Evolutionary conservation across 163 green algal species (phyloP).

Genomic region (Scenedesmus sp.): DNA sequence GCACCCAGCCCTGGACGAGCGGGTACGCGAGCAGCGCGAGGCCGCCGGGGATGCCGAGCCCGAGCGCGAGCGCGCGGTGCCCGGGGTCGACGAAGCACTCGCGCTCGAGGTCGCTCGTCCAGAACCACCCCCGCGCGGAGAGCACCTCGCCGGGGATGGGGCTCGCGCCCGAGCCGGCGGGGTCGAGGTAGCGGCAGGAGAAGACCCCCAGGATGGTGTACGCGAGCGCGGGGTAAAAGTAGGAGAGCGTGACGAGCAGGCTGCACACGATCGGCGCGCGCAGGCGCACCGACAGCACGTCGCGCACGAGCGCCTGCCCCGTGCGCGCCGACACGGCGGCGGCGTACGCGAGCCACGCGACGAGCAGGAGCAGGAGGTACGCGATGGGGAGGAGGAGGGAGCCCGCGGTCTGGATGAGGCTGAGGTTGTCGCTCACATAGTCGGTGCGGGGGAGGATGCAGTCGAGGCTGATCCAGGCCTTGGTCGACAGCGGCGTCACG

Average conservation of each 20-base stretch:
- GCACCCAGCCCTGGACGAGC: constrained; percentile 3
- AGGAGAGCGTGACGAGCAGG: constrained; percentile 22
- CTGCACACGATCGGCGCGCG: constrained; percentile 4
- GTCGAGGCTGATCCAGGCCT: constrained; percentile 39
- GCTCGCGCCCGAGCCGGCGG: background rate
- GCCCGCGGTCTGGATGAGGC: background rate
- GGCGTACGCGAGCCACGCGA: background rate
- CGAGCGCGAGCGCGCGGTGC: background rate
- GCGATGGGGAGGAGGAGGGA: background rate
- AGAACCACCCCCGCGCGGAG: constrained; percentile 22
- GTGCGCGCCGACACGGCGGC: background rate
- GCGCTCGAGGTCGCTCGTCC: constrained; percentile 19
- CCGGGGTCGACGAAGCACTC: constrained; percentile 21
- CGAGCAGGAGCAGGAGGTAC: constrained; percentile 14
- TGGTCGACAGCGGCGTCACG: constrained; percentile 32
- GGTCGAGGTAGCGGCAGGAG: constrained; percentile 28
- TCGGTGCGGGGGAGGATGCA: constrained; percentile 20
- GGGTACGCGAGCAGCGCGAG: constrained; percentile 31
- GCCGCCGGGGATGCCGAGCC: constrained; percentile 21
- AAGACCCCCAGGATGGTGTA: constrained; percentile 35
- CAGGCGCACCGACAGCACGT: background rate
- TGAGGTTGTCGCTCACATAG: background rate
- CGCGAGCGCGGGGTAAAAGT: constrained; percentile 38
- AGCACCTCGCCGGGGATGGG: constrained; percentile 19
- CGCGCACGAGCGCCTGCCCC: background rate